These are phyloP conservation scores for Hsuehochloa calcarea DNA, from an alignment of 176 grass and related monocot genomes.

Conservation along the genomic window DNA sequence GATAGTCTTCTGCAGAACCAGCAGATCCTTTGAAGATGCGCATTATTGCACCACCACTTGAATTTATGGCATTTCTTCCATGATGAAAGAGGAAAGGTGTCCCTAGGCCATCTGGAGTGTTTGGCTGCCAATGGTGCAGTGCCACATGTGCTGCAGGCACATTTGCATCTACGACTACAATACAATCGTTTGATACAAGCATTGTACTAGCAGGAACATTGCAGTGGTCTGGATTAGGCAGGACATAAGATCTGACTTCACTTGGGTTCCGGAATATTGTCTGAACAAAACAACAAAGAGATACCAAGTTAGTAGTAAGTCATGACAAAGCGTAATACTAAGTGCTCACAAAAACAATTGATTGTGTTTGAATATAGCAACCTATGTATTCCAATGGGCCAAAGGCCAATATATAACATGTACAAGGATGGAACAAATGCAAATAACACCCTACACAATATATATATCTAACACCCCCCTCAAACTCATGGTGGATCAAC, in stretches of 20 bases:
- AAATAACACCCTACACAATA: too few relatives aligned
- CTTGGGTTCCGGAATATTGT: slow-evolving; percentile 96
- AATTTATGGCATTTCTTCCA: slow-evolving; percentile 63
- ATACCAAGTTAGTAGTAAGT: not conserved
- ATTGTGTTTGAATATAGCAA: too few relatives aligned
- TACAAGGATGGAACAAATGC: too few relatives aligned
- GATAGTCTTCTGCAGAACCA: slow-evolving; percentile 65
- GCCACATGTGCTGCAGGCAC: slow-evolving; percentile 78
- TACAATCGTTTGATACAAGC: slow-evolving; percentile 72
- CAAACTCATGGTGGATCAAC: too few relatives aligned
- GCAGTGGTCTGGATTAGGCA: slow-evolving; percentile 76
- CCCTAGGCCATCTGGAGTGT: slow-evolving; percentile 74
- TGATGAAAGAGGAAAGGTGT: slow-evolving; percentile 90
- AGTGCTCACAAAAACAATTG: not conserved
- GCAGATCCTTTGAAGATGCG: slow-evolving; percentile 90
- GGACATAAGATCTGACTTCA: slow-evolving; percentile 68
- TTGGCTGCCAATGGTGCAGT: slow-evolving; percentile 95
- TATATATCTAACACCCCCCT: too few relatives aligned
- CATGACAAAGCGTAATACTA: not conserved
- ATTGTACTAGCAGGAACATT: slow-evolving; percentile 84
- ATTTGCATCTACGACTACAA: slow-evolving; percentile 80
- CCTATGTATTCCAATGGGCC: too few relatives aligned
- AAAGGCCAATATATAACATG: too few relatives aligned
- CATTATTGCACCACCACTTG: slow-evolving; percentile 67
- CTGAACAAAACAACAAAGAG: slow-evolving; percentile 39